Evolutionary conservation across 177 flowering plant species (phyloP).

Genomic region (Vitis hybrid): DNA sequence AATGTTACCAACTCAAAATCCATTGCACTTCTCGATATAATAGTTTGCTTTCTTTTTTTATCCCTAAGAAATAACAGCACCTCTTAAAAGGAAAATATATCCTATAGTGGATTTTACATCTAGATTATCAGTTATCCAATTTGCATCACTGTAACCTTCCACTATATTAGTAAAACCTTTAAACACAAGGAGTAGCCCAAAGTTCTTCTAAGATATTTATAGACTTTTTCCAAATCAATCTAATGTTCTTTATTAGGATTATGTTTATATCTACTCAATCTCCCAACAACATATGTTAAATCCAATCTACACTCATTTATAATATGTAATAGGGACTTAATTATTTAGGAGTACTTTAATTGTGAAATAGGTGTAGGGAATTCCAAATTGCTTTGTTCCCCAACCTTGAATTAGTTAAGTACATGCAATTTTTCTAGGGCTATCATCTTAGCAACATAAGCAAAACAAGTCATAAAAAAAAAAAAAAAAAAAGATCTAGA

Average conservation of each 20-base stretch:
- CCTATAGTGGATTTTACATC: not conserved
- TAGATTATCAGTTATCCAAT: not conserved
- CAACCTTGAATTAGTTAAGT: too few species aligned
- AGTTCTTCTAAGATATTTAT: too few species aligned
- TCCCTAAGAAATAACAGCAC: not conserved
- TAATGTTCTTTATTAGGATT: too few species aligned
- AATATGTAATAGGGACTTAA: not conserved
- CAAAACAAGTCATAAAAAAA: too few species aligned
- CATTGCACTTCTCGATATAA: not conserved
- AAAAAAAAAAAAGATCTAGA: too few species aligned
- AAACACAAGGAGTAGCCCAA: not conserved
- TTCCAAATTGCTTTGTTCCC: too few species aligned
- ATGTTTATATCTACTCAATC: too few species aligned
- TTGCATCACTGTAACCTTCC: not conserved
- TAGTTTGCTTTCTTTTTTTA: not conserved
- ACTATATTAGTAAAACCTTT: not conserved
- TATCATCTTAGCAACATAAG: too few species aligned
- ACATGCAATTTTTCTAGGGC: too few species aligned
- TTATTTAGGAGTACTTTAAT: not conserved
- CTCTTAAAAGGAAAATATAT: not conserved
- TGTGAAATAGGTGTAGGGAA: not conserved
- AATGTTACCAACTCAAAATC: not conserved
- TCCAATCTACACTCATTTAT: not conserved
- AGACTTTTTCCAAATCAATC: too few species aligned
- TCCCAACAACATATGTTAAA: too few species aligned